Evolutionary conservation across 208 protist species (phyloP).

Genomic region (Strigomonas galati): DNA sequence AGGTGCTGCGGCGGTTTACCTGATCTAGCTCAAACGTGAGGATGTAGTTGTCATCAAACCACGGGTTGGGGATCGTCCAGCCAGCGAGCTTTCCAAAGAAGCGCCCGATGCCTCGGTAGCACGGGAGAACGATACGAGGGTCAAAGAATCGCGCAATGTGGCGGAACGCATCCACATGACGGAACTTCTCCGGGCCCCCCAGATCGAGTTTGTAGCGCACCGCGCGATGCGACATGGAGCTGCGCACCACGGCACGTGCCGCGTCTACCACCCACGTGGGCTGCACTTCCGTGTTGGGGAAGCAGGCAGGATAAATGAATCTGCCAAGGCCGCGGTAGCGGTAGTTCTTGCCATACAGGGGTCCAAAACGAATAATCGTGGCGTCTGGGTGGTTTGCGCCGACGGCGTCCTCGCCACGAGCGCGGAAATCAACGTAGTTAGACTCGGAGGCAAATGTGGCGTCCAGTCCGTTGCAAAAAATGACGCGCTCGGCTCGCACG

Average conservation of each 20-base stretch:
- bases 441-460: constrained; percentile 90
- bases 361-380: constrained; percentile 87
- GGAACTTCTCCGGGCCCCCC: constrained; percentile 83
- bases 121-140: constrained; percentile 69
- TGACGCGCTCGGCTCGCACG: constrained; percentile 85
- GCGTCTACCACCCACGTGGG: constrained; percentile 92
- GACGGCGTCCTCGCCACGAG: constrained; percentile 84
- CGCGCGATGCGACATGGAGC: constrained; percentile 74
- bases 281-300: constrained; percentile 86
- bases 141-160: constrained; percentile 69
- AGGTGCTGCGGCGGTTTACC: constrained; percentile 84
- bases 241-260: constrained; percentile 79
- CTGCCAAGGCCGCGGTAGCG: constrained; percentile 88
- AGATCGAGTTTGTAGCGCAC: constrained; percentile 92
- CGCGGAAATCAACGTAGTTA: constrained; percentile 90
- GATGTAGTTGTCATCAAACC: constrained; percentile 91
- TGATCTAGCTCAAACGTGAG: constrained; percentile 89
- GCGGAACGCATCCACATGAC: constrained; percentile 84
- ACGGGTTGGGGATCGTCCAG: constrained; percentile 84
- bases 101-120: constrained; percentile 78
- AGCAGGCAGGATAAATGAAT: constrained; percentile 86
- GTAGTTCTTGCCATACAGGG: constrained; percentile 86
- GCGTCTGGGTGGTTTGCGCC: constrained; percentile 88
- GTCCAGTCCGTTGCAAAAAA: constrained; percentile 90
- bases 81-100: constrained; percentile 81